Conservation (phyloP, 2,329 filamentous ascomycete species). For the Paraphoma sp. region DNA sequence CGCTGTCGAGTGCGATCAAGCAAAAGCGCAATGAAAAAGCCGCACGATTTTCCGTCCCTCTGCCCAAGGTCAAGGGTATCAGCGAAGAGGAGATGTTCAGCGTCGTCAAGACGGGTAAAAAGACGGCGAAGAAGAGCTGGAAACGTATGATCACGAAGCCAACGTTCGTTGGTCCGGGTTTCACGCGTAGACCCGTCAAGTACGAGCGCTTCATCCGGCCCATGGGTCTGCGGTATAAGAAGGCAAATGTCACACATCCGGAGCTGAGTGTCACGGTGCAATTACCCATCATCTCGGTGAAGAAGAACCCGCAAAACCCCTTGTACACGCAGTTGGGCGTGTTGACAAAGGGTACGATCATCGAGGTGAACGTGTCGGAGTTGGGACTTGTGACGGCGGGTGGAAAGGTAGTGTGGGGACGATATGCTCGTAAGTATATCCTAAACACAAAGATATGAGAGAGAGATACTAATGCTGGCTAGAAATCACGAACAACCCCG, state of each 20-base stretch:
- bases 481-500: slow-evolving; percentile 46
- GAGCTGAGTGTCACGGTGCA: slow-evolving; percentile 88
- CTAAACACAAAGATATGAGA: no score
- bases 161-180: slow-evolving; percentile 89
- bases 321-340: slow-evolving; percentile 93
- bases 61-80: slow-evolving; percentile 94
- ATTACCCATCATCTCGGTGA: slow-evolving; percentile 68
- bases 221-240: slow-evolving; percentile 79
- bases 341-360: slow-evolving; percentile 61
- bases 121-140: slow-evolving; percentile 84
- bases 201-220: slow-evolving; percentile 55
- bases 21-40: slow-evolving; percentile 90
- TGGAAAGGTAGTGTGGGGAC: slow-evolving; percentile 70
- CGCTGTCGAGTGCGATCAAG: slow-evolving; percentile 86
- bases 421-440: slow-evolving; percentile 38
- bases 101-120: slow-evolving; percentile 87
- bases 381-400: slow-evolving; percentile 87
- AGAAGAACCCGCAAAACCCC: slow-evolving; percentile 88
- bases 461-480: slow-evolving; percentile 1
- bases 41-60: slow-evolving; percentile 87
- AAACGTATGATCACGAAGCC: slow-evolving; percentile 80
- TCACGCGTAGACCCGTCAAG: slow-evolving; percentile 87
- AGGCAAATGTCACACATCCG: slow-evolving; percentile 75
- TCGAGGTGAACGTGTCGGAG: slow-evolving; percentile 94
- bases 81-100: slow-evolving; percentile 96